Base-by-base conservation (phyloP, 495 filamentous ascomycete species). In the Podospora bellae-mahoneyi region DNA sequence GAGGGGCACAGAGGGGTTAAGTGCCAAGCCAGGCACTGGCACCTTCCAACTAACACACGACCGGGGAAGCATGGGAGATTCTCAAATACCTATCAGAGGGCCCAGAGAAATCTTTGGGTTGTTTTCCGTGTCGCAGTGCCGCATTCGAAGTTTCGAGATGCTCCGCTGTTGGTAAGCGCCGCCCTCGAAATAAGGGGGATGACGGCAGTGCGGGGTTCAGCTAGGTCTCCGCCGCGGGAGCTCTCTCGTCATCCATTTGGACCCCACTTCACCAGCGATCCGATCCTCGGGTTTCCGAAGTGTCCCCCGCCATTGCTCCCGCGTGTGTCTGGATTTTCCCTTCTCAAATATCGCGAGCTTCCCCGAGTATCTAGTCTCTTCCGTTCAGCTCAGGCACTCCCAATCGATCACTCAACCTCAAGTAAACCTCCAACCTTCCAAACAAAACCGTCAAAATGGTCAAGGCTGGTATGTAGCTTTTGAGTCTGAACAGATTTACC, bases 381-480 rank as follows among this genome's bases (percentile, higher is more conserved):
- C 34, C 30, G 32, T 63, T 34, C 32, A 20, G 55, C 55, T 20
- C 39, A 56, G 26, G 10, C 30, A 59, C 59, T 63, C 61, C 56
- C 5, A 18, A 32, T 48, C 59, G 15, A 63, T 48, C 39, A 48
- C 7, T 10, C 39, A 48, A 3, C 4, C 2, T 48, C 39, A 48
- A 48, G 9, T 16, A 48, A 48, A 48, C 39, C 15, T 48, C 15
- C 39, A 48, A 10, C 32, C 32, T 61, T 28, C 30, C 1, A 61
- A 26, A 61, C 26, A 72, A 71, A 64, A 70, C 73, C 79, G 76
- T 73, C 69, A 94, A 85, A 87, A 96, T 96, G 92, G 92, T 95
- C 83, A 96, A 95, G 86, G 92, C 92, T 84, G 92, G 92, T 96
- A 86, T 78, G 92, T 88, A 58, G 66, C 34, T 70, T 71, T 71